Base-by-base conservation (phyloP, 2,329 filamentous ascomycete species). In the Fusarium virguliforme region DNA sequence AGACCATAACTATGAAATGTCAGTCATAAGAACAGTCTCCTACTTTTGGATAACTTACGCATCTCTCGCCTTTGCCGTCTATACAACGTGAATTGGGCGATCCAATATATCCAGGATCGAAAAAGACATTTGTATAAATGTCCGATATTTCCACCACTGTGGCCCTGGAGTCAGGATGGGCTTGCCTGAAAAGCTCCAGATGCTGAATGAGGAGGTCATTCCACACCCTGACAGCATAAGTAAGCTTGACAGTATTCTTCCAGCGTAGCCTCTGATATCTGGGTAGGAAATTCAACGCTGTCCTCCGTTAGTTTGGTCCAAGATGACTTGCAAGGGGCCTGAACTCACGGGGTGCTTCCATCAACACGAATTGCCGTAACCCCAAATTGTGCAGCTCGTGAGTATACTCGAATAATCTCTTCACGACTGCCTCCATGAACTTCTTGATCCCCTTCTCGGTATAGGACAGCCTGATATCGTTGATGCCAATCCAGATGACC, bases 271-370 rank as follows among this genome's bases (percentile, higher is more conserved):
- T 53, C 3, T 41, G 35, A 8, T 9, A 26, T 8, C 24, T 32
- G 4, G 58, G 58, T 26, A 60, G 10, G 26, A 60, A 13, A 12
- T 41, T 41, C 8, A 60, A 13, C 4, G 58, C 58, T 60, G 18
- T 41, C 15, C 18, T 7, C 13, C 18, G 4, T 4, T 54, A 54
- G 41, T 32, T 7, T 32, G 18, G 1, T 26, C 13, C 8, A 43
- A 22, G 13, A 8, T 15, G 3, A 48, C 6, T 4, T 15, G 18
- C 8, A 13, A 10, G 12, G 10, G 9, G 12, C 1, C 15, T 13
- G n/a, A 35, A 34, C 58, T 34, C 6, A 60, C 58, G 58, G n/a
- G 58, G 58, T 1, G 43, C 43, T 18, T 60, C 58, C 9, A 60
- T 18, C 3, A 60, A 32, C 13, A 54, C 12, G 18, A 60, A 60